These are phyloP conservation scores for Magnusiomyces tetraspermus DNA, from an alignment of 1,139 yeast species.

Conservation along the genomic window DNA sequence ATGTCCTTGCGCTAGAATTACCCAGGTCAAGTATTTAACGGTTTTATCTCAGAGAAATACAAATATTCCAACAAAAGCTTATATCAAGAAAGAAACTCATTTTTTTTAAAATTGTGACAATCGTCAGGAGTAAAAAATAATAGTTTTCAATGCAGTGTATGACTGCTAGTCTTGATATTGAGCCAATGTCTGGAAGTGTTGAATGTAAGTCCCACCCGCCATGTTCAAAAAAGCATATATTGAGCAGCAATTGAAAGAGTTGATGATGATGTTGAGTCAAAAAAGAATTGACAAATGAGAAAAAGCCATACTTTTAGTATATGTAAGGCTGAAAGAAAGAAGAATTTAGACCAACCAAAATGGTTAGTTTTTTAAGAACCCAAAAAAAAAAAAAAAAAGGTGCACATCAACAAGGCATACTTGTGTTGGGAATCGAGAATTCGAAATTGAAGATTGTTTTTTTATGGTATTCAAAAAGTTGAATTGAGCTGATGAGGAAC, in stretches of 20 bases:
- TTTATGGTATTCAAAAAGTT: no score
- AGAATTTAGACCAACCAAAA: no score
- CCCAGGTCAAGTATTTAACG: conserved; percentile 15
- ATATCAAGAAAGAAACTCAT: neutral
- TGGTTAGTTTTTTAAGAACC: no score
- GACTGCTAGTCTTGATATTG: neutral
- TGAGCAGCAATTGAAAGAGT: neutral
- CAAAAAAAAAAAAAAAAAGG: no score
- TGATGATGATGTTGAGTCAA: neutral
- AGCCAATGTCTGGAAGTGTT: neutral
- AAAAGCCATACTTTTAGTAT: no score
- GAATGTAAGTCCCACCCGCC: neutral
- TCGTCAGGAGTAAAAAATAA: neutral
- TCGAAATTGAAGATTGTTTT: no score
- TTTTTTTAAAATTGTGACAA: neutral
- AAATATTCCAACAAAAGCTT: no score
- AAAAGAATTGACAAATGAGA: no score
- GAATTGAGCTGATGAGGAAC: no score
- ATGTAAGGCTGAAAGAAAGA: no score
- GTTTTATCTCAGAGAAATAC: conserved; percentile 19
- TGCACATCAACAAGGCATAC: no score
- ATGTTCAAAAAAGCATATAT: neutral
- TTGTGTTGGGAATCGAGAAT: no score
- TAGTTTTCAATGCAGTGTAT: neutral
- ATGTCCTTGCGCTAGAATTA: conserved; percentile 18